These are phyloP conservation scores for Sporothrix pseudoabietina DNA, from an alignment of 2,329 filamentous ascomycete genomes.

Conservation along the genomic window DNA sequence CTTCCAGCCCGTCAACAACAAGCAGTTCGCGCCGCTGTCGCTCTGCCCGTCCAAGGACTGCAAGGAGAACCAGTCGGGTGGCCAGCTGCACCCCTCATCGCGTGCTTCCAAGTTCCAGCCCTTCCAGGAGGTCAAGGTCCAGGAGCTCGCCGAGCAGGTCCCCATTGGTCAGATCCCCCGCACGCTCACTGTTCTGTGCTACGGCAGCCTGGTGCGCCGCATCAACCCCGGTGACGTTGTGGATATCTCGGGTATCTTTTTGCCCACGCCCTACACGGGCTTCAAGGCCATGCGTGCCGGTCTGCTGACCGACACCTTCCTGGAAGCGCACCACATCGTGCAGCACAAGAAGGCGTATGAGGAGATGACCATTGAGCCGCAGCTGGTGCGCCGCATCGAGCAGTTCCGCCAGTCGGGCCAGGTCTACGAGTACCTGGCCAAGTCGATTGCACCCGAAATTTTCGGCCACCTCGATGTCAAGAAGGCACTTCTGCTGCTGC, in stretches of 20 bases:
- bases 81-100: conserved; percentile 91
- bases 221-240: conserved; percentile 94
- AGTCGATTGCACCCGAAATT: conserved; percentile 96
- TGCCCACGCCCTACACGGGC: conserved; percentile 97
- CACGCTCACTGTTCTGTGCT: conserved; percentile 84
- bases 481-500: conserved; percentile 90
- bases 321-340: conserved; percentile 89
- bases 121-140: conserved; percentile 98
- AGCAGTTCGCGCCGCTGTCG: conserved; percentile 83
- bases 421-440: conserved; percentile 92
- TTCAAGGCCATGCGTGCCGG: conserved; percentile 97
- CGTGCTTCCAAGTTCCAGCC: conserved; percentile 94
- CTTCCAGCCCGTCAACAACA: conserved; percentile 91
- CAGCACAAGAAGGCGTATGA: conserved; percentile 99
- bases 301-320: conserved; percentile 93
- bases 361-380: conserved; percentile 80
- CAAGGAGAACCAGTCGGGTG: conserved; percentile 85
- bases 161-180: conserved; percentile 96
- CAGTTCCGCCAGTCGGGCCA: conserved; percentile 82
- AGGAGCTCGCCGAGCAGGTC: conserved; percentile 99
- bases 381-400: conserved; percentile 80
- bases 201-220: conserved; percentile 80
- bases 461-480: conserved; percentile 97
- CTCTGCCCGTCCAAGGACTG: conserved; percentile 91
- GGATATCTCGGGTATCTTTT: conserved; percentile 91